Conservation (phyloP, 441 rosid species). For the Gossypium gossypioides region DNA sequence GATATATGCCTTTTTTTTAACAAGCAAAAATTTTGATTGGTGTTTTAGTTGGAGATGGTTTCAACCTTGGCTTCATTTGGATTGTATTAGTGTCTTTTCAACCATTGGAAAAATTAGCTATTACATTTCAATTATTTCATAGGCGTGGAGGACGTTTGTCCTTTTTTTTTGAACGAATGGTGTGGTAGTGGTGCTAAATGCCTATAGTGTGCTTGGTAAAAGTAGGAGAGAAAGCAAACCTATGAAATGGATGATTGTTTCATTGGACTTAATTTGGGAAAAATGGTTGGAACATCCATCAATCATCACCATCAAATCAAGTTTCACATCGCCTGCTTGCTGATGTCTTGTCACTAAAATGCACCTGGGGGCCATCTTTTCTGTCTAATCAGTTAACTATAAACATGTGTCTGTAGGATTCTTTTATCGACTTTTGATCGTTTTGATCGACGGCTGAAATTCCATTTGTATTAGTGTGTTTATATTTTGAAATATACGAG, state of each 20-base stretch:
- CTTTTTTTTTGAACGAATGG: background rate
- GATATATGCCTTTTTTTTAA: background rate
- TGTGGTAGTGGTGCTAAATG: background rate
- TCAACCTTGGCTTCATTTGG: background rate
- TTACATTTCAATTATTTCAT: background rate
- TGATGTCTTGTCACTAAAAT: too few relatives aligned
- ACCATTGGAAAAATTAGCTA: background rate
- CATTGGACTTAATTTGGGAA: background rate
- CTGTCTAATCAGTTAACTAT: too few relatives aligned
- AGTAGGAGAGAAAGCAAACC: background rate
- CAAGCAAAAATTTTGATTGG: conserved; percentile 2
- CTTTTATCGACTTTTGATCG: too few relatives aligned
- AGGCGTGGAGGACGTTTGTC: background rate
- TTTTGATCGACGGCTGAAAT: too few relatives aligned
- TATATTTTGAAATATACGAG: too few relatives aligned
- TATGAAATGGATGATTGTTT: background rate
- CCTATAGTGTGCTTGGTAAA: background rate
- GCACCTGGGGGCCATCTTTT: too few relatives aligned
- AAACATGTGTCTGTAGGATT: too few relatives aligned
- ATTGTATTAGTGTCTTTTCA: background rate
- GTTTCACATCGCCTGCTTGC: too few relatives aligned
- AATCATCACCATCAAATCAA: too few relatives aligned
- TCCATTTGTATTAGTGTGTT: too few relatives aligned
- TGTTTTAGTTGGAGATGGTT: background rate
- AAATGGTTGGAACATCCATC: too few relatives aligned